These are phyloP conservation scores for Cardamine occulta DNA, from an alignment of 345 rosid species.

Conservation along the genomic window DNA sequence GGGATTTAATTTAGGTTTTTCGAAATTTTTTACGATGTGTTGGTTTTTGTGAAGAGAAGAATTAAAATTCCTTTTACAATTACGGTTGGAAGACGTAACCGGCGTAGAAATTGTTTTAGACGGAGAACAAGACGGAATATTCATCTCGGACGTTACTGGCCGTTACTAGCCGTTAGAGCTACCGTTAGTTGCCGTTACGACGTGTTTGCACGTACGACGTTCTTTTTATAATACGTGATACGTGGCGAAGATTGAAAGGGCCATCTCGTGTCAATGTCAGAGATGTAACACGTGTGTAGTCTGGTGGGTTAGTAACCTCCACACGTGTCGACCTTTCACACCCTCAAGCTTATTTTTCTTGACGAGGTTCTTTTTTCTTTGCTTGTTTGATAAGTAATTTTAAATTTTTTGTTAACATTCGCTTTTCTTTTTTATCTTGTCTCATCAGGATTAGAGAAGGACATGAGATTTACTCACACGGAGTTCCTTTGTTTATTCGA, in stretches of 20 bases:
- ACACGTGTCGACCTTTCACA: conserved; percentile 22
- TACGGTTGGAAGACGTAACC: conserved; percentile 17
- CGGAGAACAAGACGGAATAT: not conserved
- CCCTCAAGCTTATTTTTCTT: not conserved
- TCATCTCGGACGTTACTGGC: not conserved
- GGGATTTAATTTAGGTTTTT: conserved; percentile 3
- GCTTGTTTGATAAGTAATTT: conserved; percentile 5
- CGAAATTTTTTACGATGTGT: conserved; percentile 3
- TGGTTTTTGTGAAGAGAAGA: conserved; percentile 15
- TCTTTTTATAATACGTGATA: conserved; percentile 7
- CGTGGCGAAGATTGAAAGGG: conserved; percentile 28
- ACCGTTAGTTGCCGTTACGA: conserved; percentile 11
- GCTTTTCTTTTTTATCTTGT: not conserved
- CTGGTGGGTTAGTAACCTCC: not conserved
- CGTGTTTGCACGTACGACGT: conserved; percentile 35
- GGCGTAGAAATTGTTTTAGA: conserved; percentile 17
- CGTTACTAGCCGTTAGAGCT: conserved; percentile 11
- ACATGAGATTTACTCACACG: conserved; percentile 21
- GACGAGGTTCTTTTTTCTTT: conserved; percentile 22
- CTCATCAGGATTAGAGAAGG: conserved; percentile 24
- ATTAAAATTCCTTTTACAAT: not conserved
- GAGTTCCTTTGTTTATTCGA: conserved; percentile 3
- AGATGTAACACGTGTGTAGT: conserved; percentile 22
- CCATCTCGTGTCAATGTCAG: not conserved
- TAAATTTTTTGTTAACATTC: not conserved